Percentiles rank a stretch among this genome's conserved stretches.
Evolutionary conservation across 306 rosid species (phyloP).

Genomic region (Cucurbita pepo): DNA sequence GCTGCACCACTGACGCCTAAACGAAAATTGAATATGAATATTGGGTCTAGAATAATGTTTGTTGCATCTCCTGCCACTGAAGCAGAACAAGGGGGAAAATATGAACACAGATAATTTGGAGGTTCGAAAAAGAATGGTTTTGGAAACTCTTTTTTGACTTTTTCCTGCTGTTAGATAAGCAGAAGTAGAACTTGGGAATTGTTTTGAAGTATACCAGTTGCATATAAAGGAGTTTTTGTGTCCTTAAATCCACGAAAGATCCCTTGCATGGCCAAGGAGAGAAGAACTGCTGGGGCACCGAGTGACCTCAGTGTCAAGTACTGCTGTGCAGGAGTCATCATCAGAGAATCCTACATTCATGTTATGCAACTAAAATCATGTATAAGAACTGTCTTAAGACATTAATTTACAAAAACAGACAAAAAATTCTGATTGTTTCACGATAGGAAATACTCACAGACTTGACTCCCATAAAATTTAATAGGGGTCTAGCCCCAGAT

Average conservation of each 20-base stretch:
- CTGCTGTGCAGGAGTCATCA: slow-evolving; percentile 59
- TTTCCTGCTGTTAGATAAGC: not conserved
- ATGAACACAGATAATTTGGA: not conserved
- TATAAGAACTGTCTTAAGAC: not conserved
- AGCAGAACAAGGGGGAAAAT: slow-evolving; percentile 10
- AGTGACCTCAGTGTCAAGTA: slow-evolving; percentile 78
- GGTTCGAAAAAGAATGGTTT: not conserved
- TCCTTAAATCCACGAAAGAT: slow-evolving; percentile 89
- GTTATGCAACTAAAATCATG: not conserved
- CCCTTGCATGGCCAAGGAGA: slow-evolving; percentile 92
- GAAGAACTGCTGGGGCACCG: slow-evolving; percentile 98
- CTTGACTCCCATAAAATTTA: slow-evolving; percentile 74
- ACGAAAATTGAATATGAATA: slow-evolving; percentile 52
- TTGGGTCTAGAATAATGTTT: slow-evolving; percentile 72
- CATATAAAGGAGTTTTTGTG: slow-evolving; percentile 82
- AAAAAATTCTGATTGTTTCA: not conserved
- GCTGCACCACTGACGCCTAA: slow-evolving; percentile 86
- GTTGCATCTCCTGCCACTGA: slow-evolving; percentile 79
- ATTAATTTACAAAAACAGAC: not conserved
- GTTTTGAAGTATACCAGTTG: slow-evolving; percentile 43
- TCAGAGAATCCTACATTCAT: slow-evolving; percentile 63
- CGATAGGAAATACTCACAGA: slow-evolving; percentile 33
- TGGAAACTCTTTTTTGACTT: not conserved
- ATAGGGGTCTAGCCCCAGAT: slow-evolving; percentile 62
- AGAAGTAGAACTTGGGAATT: not conserved